Base-by-base conservation (phyloP, 805 yeast species). In the Pichia occidentalis region DNA sequence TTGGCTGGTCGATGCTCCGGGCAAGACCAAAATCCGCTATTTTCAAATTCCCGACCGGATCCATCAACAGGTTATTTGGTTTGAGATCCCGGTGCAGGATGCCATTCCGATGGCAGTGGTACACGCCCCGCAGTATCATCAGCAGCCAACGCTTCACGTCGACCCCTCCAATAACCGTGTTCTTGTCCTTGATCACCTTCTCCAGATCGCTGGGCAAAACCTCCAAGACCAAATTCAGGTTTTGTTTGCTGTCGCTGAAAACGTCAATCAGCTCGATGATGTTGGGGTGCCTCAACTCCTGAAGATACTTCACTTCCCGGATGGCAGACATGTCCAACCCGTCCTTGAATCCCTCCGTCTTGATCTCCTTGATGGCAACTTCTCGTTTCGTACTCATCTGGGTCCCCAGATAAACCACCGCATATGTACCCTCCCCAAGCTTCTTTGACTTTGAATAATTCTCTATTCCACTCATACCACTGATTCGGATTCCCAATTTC, bases 401-500 rank as follows among this genome's bases (percentile, higher is more conserved):
- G 28, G 70, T 75, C 2, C 97, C 97, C 12, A 88, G 68, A 52
- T 80, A 86, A 5, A 92, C 99, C 39, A 88, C 95, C 32, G 99
- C 99, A 65, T 90, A 92, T 0, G 99, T 92, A 61, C 99, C 99
- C 63, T 92, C 99, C 55, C 99, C 99, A 21, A 92, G 97, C 56
- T 87, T 88, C 48, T 74, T 77, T 40, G 87, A 95, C 45, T 64
- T 64, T 5, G 63, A 46, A 36, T 64, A 64, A 21, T 56, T 47
- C 3, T 48, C 50, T 1, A 51, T 28, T 52, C 50, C 39, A 22
- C 20, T 26, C 34, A 33, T 34, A n/a, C n/a, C n/a, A n/a, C n/a
- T n/a, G n/a, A n/a, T n/a, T n/a, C n/a, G n/a, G n/a, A n/a, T n/a
- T n/a, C n/a, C n/a, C n/a, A n/a, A n/a, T n/a, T n/a, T n/a, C n/a